Base-by-base conservation (phyloP, 495 filamentous ascomycete genomes). In the Hypoxylon subgilvum region DNA sequence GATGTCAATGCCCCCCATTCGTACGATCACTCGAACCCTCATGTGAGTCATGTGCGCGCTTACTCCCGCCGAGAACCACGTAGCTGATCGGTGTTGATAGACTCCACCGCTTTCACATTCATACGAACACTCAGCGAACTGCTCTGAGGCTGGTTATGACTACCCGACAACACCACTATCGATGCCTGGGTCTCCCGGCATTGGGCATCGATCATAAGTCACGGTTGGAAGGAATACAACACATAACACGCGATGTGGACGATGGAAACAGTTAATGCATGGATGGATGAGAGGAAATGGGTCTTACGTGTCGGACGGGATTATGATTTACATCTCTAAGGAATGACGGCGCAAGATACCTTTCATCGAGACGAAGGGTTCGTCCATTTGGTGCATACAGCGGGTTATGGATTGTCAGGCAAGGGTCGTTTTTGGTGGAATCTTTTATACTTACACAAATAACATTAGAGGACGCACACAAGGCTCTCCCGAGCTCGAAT, bases 81-180 rank as follows among this genome's bases (percentile, higher is more conserved):
- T 76, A 79, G 74, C 76, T 79, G 76, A 79, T 71, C 69, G 67
- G 71, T 70, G 64, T 55, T 64, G 65, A 65, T 80, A 95, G 90
- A 93, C 92, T 75, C 91, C 91, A 75, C 84, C 91, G 67, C 83
- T 95, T 66, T 86, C 86, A 64, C 88, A 91, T 59, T 86, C 88
- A 13, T 90, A 88, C 73, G 89, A 92, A 59, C 85, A 86, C 65
- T 92, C 90, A 49, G 75, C 78, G 48, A 72, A 76, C 66, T 76
- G 86, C 74, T 79, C 87, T 66, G 75, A 88, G 73, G 67, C 77
- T 71, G 73, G 82, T 39, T 77, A 79, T 63, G 74, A 78, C 56
- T 89, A 87, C 69, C 87, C 87, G 21, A 79, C 79, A 16, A 90
- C 87, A 47, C 88, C 87, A 22, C 69, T 83, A 38, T 88, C 86